Evolutionary conservation across 2,329 filamentous ascomycete genomes (phyloP), one percentile per base, ranked within the genome.

Genomic region (Fusarium piperis): DNA sequence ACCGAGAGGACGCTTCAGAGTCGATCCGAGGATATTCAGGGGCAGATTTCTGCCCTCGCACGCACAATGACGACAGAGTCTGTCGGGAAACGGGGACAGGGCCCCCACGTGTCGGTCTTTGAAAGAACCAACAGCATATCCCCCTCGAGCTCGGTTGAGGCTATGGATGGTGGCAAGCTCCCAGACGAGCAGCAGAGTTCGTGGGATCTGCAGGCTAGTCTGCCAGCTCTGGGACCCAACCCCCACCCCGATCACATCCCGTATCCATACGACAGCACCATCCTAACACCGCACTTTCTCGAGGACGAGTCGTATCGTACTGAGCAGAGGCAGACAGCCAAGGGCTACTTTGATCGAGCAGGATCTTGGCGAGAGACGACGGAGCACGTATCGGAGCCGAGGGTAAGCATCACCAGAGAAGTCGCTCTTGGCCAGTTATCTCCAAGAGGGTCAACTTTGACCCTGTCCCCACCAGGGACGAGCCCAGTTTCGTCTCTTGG

Each of bases 91-190:
- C 57, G 63, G 59, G 60, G 61, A 16, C 64, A 58, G n/a, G 68
- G 58, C n/a, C 71, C 72, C 28, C 67, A 74, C n/a, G 65, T 76
- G 26, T 76, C 73, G 3, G 72, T 76, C 9, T 76, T 76, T 55
- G 73, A 76, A 30, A 73, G 73, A 57, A 72, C 72, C 44, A 76
- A 72, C 28, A 73, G 65, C 51, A 41, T 68, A 23, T 74, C 73
- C 16, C 35, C 67, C 1, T 70, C 70, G 10, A 73, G 66, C 46
- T 73, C 73, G 3, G 62, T 63, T 26, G 57, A 70, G 38, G 65
- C 64, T 20, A 39, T 48, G 13, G 71, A 73, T 18, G 57, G 53
- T 53, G 60, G 53, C 28, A 67, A 46, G 12, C 32, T 65, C 13
- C 44, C 62, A 48, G 44, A 51, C 39, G 57, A 67, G n/a, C 46